Evolutionary conservation across 331 rosid genomes (phyloP), one percentile per base, ranked within the genome.

Genomic region (Malus hybrid): DNA sequence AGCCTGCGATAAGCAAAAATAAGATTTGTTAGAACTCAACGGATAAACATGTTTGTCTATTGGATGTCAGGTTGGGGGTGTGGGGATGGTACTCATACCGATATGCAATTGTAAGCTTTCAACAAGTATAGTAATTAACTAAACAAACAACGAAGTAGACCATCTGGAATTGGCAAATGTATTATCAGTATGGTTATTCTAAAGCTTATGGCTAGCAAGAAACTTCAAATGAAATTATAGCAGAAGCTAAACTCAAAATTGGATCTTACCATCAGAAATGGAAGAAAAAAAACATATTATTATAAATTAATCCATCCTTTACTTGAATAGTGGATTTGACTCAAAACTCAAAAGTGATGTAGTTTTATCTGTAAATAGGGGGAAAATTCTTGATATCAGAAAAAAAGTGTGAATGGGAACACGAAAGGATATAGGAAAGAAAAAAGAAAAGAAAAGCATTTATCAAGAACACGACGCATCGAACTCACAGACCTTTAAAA

Each of bases 1-100:
- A 94, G 83, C 88, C 97, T 93, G 79, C 69, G 44, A 66, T 74
- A 24, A 61, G 69, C 36, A 54, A 83, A 59, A 54, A 60, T 75
- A 65, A 83, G 56, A 55, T 20, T 6, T 15, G 57, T 52, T 52
- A 52, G 18, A 52, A 52, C 57, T 52, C 57, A 50, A 16, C 4
- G 1, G 9, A 52, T 52, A 52, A 16, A 52, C 57, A 16, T 2
- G 46, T 52, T 50, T 52, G 57, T 52, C 57, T 0, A 52, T 52
- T 52, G 57, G 57, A 16, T 50, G 56, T 52, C 57, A 52, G 57
- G 20, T 16, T 15, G 57, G 57, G 20, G 57, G 57, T 52, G 4
- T 18, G 57, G 57, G 57, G 57, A 6, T 52, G 57, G 57, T 52
- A 52, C 57, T 61, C 29, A 57, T 60, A 15, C 32, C 1, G 15